Conservation (phyloP, 2,329 filamentous ascomycete species). For the Dactylellina sp. region DNA sequence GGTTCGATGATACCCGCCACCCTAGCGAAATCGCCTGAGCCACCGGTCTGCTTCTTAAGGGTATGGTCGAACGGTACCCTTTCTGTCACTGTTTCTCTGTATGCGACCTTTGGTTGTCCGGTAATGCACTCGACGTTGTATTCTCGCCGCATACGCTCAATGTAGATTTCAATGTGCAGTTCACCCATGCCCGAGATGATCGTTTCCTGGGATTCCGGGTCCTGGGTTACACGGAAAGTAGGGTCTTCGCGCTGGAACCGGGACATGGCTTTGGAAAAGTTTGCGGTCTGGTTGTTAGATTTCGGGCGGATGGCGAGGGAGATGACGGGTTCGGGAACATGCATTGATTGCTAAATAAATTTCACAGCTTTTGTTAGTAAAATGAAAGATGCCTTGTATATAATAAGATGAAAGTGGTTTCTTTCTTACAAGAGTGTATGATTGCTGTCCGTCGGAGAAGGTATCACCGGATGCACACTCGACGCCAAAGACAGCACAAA, state of each 20-base stretch:
- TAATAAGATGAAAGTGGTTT: too few species aligned
- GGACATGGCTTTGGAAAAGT: conserved; percentile 98
- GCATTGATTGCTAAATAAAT: conserved; percentile 83
- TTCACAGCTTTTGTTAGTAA: too few species aligned
- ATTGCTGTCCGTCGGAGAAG: conserved; percentile 91
- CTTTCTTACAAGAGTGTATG: conserved; percentile 83
- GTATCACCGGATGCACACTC: conserved; percentile 98
- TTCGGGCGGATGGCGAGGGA: conserved; percentile 98
- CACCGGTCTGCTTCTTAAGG: conserved; percentile 93
- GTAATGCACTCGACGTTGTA: conserved; percentile 96
- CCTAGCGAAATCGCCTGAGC: conserved; percentile 93
- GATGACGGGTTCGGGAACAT: conserved; percentile 96
- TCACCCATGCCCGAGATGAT: conserved; percentile 99
- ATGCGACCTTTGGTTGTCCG: conserved; percentile 96
- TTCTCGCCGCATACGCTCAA: conserved; percentile 95
- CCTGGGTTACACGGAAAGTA: conserved; percentile 94
- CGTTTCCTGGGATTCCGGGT: conserved; percentile 91
- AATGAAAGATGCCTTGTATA: too few species aligned
- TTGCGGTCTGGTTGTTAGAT: conserved; percentile 86
- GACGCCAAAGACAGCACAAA: conserved; percentile 97
- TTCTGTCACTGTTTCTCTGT: conserved; percentile 89
- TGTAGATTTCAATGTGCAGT: conserved; percentile 94
- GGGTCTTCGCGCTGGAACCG: conserved; percentile 98
- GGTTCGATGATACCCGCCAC: conserved; percentile 94
- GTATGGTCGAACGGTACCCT: conserved; percentile 89